Conservation (phyloP, 495 filamentous ascomycete genomes). For the Aspergillus olivimuriae region DNA sequence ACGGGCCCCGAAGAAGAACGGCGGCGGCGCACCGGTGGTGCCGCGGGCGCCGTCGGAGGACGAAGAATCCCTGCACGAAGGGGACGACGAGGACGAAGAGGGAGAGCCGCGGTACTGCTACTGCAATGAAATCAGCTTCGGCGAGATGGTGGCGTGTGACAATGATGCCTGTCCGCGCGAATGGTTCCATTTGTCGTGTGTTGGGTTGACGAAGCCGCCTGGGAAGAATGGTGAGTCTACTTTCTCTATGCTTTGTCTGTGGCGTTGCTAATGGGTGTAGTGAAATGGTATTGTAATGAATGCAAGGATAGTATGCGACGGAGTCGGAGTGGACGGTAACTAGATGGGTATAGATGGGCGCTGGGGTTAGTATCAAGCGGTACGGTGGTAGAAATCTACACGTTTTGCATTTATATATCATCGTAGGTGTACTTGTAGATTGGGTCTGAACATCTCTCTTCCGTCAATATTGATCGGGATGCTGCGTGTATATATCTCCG, state of each 20-base stretch:
- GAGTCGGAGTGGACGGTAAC: constrained; percentile 38
- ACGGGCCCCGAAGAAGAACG: constrained; percentile 62
- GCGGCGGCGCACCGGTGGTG: constrained; percentile 26
- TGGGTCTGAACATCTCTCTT: too few species aligned
- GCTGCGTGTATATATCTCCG: too few species aligned
- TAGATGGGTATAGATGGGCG: too few species aligned
- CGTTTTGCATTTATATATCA: too few species aligned
- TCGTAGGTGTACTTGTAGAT: too few species aligned
- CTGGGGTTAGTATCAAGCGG: too few species aligned
- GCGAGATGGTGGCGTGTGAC: constrained; percentile 98
- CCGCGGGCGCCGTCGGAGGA: constrained; percentile 38
- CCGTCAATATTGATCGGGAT: too few species aligned
- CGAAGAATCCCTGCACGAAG: constrained; percentile 49
- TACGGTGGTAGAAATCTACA: too few species aligned
- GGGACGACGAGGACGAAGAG: constrained; percentile 65
- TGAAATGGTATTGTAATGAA: constrained; percentile 88
- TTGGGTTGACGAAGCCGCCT: constrained; percentile 80
- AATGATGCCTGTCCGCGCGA: constrained; percentile 78
- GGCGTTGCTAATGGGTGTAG: constrained; percentile 38
- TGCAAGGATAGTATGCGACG: constrained; percentile 68
- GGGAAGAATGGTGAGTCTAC: constrained; percentile 69
- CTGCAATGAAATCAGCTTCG: constrained; percentile 88
- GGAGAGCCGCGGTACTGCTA: constrained; percentile 89
- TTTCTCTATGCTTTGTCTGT: constrained; percentile 4
- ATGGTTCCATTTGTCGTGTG: constrained; percentile 96